These are phyloP conservation scores for Colletotrichum sansevieriae DNA, from an alignment of 2,329 filamentous ascomycete species.

Conservation along the genomic window DNA sequence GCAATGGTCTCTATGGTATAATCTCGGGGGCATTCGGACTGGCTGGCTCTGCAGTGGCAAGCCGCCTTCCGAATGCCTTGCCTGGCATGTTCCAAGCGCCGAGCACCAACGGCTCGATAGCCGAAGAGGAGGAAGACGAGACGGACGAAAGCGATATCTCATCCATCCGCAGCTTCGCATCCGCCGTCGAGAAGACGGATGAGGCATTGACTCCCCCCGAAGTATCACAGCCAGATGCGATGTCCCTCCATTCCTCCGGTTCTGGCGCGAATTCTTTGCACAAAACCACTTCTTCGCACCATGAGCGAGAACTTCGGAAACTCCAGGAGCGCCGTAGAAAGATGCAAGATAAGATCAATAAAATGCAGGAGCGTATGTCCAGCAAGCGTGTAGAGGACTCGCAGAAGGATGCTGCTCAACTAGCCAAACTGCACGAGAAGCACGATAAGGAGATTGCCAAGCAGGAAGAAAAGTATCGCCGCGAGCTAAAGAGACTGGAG, in stretches of 20 bases:
- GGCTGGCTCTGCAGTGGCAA: slow-evolving; percentile 62
- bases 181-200: slow-evolving; percentile 57
- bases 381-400: slow-evolving; percentile 61
- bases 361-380: slow-evolving; percentile 62
- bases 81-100: slow-evolving; percentile 48
- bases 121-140: slow-evolving; percentile 48
- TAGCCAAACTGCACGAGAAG: slow-evolving; percentile 72
- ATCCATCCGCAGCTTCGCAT: slow-evolving; percentile 63
- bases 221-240: slow-evolving; percentile 38
- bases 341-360: slow-evolving; percentile 73
- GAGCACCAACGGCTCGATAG: slow-evolving; percentile 48
- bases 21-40: slow-evolving; percentile 65
- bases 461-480: slow-evolving; percentile 74
- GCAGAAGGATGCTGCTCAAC: slow-evolving; percentile 62
- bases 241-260: slow-evolving; percentile 53
- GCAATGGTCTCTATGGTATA: slow-evolving; percentile 67
- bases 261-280: slow-evolving; percentile 44
- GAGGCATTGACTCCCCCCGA: slow-evolving; percentile 41
- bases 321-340: slow-evolving; percentile 71
- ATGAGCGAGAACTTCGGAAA: slow-evolving; percentile 76
- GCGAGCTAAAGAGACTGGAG: slow-evolving; percentile 74
- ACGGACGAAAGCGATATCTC: slow-evolving; percentile 57
- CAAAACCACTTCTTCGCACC: slow-evolving; percentile 52
- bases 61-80: slow-evolving; percentile 51
- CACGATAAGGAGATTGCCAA: slow-evolving; percentile 74